phyloP scores from a whole-genome alignment of 306 rosid genomes.

The Glycine soja region DNA sequence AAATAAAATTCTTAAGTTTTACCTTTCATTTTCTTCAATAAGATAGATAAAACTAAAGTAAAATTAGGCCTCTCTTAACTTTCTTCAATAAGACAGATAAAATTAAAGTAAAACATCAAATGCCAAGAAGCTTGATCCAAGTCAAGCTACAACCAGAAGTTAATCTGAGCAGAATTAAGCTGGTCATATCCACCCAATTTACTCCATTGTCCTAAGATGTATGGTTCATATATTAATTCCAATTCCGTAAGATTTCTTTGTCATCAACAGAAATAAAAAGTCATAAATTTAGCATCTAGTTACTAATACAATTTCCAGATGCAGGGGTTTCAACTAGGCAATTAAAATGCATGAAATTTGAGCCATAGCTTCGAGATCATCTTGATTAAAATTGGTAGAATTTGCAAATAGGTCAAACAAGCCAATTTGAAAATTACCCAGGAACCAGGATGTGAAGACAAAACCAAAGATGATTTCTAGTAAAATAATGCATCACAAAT shows the following conservation, averaged over 20 bases:
- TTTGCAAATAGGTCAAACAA: neutral
- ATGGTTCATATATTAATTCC: slow-evolving; percentile 35
- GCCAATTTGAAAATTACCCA: neutral
- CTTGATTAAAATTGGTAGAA: slow-evolving; percentile 7
- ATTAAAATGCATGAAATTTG: slow-evolving; percentile 7
- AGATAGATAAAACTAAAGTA: too few relatives aligned
- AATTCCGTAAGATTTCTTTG: neutral
- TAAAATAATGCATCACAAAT: too few relatives aligned
- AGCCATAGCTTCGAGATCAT: slow-evolving; percentile 25
- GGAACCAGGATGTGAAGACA: neutral
- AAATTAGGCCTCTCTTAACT: too few relatives aligned
- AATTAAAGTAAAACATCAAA: too few relatives aligned
- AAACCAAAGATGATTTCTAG: neutral
- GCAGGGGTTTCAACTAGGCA: slow-evolving; percentile 17
- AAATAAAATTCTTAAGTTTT: too few relatives aligned
- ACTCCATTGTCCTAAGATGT: slow-evolving; percentile 1
- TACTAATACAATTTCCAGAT: neutral
- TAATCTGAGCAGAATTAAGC: slow-evolving; percentile 6
- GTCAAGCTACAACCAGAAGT: too few relatives aligned
- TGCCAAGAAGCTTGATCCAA: too few relatives aligned
- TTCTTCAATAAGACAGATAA: too few relatives aligned
- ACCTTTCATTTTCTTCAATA: too few relatives aligned
- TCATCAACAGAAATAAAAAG: slow-evolving; percentile 13
- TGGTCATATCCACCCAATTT: slow-evolving; percentile 15
- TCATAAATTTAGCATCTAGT: slow-evolving; percentile 6